Evolutionary conservation across 768 basidiomycete species (phyloP), one percentile per base, ranked within the genome.

Genomic region (Tylopilus sp.): DNA sequence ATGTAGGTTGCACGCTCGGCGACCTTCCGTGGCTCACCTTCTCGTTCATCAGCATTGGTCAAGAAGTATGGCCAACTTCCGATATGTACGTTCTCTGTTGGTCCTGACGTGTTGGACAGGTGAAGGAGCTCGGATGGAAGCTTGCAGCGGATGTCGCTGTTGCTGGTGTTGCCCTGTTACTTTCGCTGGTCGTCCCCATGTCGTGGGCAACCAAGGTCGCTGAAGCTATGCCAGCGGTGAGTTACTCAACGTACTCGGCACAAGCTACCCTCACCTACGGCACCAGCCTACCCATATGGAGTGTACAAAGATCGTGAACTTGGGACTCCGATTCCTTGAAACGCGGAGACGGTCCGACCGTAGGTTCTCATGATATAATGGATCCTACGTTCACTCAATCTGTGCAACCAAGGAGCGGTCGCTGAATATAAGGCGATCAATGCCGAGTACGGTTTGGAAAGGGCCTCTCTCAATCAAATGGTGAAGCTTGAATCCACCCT

Each of bases 91-190:
- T 22, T 15, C 6, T 13, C 4, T 13, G 11, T 3, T 23, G 36
- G 3, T 44, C 21, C 51, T 62, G 31, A 62, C 33, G 15, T 13
- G 1, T 23, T 25, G n/a, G 21, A 20, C 25, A 61, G 60, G 39
- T 61, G 23, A 62, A 58, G 38, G 51, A 56, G 38, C 4, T 61
- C 33, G 57, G 48, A 17, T 58, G 53, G 53, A 58, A 62, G 26
- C 31, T 61, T 2, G 56, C 51, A 2, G n/a, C 33, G 15, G 54
- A 62, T 4, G 31, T 61, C 15, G 39, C 52, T 15, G 18, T 62
- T 15, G 43, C 50, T 6, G 60, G 60, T 23, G 47, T 61, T 15
- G 39, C 57, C 0, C 26, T 62, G 31, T 40, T 62, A 6, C 54
- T 62, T 20, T 52, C 61, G 10, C 23, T 54, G 9, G 45, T 59